Conservation (phyloP, 75 land plant species). For the Picea glauca region DNA sequence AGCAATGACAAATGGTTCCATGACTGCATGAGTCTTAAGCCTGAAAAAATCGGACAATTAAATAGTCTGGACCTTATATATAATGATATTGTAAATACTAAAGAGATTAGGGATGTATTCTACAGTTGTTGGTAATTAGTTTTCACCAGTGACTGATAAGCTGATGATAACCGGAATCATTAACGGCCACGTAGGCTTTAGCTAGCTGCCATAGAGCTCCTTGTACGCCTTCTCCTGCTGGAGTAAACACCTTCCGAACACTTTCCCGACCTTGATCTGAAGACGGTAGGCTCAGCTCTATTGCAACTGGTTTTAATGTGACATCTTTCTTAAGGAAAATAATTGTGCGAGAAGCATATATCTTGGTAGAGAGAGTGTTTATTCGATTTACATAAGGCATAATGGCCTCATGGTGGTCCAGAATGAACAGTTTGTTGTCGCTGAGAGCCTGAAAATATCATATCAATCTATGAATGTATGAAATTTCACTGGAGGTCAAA, state of each 20-base stretch:
- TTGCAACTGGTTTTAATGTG: slow-evolving; percentile 19
- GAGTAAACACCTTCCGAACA: slow-evolving; percentile 33
- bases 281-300: slow-evolving; percentile 23
- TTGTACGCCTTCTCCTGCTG: slow-evolving; percentile 32
- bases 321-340: slow-evolving; percentile 17
- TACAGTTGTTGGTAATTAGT: too few relatives aligned
- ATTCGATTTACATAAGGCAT: slow-evolving; percentile 25
- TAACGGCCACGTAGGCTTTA: slow-evolving; percentile 11
- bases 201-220: slow-evolving; percentile 25
- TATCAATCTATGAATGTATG: too few relatives aligned
- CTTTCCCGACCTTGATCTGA: slow-evolving; percentile 21
- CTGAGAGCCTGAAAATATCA: slow-evolving; percentile 16
- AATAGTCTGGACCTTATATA: too few relatives aligned
- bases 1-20: slow-evolving; percentile 39
- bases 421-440: slow-evolving; percentile 13
- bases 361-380: slow-evolving; percentile 18
- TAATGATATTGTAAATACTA: too few relatives aligned
- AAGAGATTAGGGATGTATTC: too few relatives aligned
- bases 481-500: too few relatives aligned
- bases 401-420: slow-evolving; percentile 26
- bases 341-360: slow-evolving; percentile 30
- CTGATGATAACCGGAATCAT: slow-evolving; percentile 26
- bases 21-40: slow-evolving; percentile 27
- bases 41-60: not conserved
- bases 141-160: slow-evolving; percentile 21